Evolutionary conservation across 1,284 basidiomycete species (phyloP).

Genomic region (Fomitopsis betulina): DNA sequence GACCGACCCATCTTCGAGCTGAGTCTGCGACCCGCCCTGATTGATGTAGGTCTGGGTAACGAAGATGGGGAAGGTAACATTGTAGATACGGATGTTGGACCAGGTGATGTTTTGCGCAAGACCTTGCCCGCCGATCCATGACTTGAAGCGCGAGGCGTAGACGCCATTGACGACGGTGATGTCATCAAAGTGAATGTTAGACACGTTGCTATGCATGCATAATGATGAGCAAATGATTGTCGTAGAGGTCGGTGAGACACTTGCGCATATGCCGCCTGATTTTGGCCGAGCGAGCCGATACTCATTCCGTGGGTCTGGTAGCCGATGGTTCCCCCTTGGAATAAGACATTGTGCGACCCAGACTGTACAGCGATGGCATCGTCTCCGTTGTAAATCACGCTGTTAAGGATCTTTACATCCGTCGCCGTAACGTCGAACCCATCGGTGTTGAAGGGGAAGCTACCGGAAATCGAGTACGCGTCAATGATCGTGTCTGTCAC

Average conservation of each 20-base stretch:
- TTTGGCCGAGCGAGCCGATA: not conserved
- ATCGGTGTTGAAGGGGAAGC: not conserved
- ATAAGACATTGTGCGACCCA: not conserved
- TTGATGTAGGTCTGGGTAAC: conserved; percentile 3
- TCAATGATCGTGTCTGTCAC: conserved; percentile 1
- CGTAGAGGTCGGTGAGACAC: not conserved
- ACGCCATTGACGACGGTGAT: conserved; percentile 1
- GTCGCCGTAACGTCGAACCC: not conserved
- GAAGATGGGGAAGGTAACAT: not conserved
- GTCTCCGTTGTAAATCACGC: not conserved
- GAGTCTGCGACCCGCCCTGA: not conserved
- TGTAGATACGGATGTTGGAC: conserved; percentile 1
- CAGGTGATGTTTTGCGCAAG: not conserved
- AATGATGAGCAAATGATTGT: not conserved
- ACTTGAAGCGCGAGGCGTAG: not conserved
- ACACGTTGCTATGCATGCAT: not conserved
- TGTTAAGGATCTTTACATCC: not conserved
- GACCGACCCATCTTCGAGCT: not conserved
- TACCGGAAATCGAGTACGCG: not conserved
- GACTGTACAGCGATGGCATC: not conserved
- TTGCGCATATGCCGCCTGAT: not conserved
- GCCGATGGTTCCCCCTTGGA: not conserved
- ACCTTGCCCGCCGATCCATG: not conserved
- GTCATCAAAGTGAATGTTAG: not conserved
- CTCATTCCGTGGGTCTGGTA: conserved; percentile 1